Percentiles rank a stretch among this genome's conserved stretches.
Conservation (phyloP, 2,329 filamentous ascomycete species). For the Colletotrichum lini region DNA sequence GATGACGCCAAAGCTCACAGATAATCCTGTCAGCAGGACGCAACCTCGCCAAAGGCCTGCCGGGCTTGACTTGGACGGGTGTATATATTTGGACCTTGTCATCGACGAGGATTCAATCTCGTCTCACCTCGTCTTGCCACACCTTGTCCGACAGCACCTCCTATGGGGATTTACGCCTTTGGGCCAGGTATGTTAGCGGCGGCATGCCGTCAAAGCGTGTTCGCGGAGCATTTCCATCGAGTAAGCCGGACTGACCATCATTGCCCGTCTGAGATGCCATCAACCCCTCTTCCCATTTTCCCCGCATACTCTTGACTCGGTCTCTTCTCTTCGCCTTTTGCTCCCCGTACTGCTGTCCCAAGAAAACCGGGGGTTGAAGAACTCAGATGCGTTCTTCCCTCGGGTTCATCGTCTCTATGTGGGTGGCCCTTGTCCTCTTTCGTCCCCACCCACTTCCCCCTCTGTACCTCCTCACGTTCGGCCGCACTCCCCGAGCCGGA, state of each 20-base stretch:
- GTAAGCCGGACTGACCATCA: no score
- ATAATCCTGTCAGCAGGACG: no score
- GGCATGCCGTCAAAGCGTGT: background rate
- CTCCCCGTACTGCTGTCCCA: background rate
- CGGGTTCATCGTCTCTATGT: background rate
- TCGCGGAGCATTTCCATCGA: background rate
- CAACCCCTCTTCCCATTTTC: background rate
- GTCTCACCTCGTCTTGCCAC: no score
- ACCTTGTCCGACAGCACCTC: no score
- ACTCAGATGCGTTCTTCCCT: background rate
- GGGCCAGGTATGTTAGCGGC: background rate
- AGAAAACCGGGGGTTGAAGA: background rate
- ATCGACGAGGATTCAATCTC: no score
- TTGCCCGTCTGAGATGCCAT: background rate
- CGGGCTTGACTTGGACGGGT: no score
- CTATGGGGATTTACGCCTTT: no score
- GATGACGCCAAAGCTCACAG: no score
- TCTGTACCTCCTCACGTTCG: background rate
- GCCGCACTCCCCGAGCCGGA: background rate
- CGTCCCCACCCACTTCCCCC: background rate
- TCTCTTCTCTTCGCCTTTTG: background rate
- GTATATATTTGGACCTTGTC: no score
- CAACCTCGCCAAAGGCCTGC: no score
- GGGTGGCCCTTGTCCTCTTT: background rate
- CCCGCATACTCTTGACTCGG: background rate